Percentiles rank a stretch among this genome's conserved stretches.
Conservation (phyloP, 768 basidiomycete species). For the Boletus vinaceobasis region DNA sequence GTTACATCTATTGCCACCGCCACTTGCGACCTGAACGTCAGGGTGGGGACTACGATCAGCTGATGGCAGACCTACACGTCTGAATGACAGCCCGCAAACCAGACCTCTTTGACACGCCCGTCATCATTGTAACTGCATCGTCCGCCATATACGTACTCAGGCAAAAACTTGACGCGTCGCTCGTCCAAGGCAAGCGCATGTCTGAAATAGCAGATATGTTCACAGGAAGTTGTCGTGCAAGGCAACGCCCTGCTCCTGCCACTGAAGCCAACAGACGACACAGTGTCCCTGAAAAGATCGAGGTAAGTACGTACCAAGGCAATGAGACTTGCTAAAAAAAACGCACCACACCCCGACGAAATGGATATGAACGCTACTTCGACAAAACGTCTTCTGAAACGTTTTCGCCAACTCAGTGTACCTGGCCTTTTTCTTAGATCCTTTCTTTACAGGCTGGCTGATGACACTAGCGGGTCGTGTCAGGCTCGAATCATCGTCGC, state of each 20-base stretch:
- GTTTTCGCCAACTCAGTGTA: constrained; percentile 20
- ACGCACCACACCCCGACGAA: constrained; percentile 45
- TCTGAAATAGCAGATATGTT: constrained; percentile 41
- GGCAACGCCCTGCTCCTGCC: constrained; percentile 32
- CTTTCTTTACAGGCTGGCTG: constrained; percentile 2
- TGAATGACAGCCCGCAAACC: constrained; percentile 41
- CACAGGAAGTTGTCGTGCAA: constrained; percentile 24
- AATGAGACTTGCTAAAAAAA: not conserved
- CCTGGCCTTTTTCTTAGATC: constrained; percentile 10
- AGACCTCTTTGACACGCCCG: constrained; percentile 38
- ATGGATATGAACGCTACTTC: constrained; percentile 35
- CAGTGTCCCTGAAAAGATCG: constrained; percentile 39
- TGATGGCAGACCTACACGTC: constrained; percentile 33
- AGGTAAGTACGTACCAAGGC: not conserved
- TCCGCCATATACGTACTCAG: constrained; percentile 39
- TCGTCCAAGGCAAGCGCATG: constrained; percentile 49
- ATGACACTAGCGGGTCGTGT: constrained; percentile 11
- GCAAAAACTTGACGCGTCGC: constrained; percentile 44
- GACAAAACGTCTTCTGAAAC: constrained; percentile 38
- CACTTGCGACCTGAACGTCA: constrained; percentile 14
- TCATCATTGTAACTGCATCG: constrained; percentile 7
- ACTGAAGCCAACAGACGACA: constrained; percentile 43
- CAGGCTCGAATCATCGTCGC: constrained; percentile 12
- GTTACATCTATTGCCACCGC: constrained; percentile 29
- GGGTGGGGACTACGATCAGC: not conserved